phyloP scores from a whole-genome alignment of 495 filamentous ascomycete genomes.

The Penicillium fimorum region DNA sequence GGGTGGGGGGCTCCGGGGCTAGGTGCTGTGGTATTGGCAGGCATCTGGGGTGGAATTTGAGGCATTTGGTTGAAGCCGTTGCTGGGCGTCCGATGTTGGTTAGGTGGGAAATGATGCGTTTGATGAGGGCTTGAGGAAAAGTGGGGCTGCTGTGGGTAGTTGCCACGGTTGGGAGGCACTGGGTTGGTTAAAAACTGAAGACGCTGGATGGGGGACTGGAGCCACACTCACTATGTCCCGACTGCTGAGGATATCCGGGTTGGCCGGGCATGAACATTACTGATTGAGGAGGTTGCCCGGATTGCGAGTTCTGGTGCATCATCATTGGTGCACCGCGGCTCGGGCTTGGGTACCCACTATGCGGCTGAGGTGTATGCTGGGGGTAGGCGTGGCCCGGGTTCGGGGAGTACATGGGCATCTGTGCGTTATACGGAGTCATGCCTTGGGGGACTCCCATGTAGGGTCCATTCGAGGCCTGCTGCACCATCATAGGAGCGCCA shows the following conservation, averaged over 20 bases:
- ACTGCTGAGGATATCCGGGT: constrained; percentile 64
- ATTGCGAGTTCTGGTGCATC: constrained; percentile 78
- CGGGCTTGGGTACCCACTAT: constrained; percentile 82
- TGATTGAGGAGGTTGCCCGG: constrained; percentile 59
- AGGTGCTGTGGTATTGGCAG: constrained; percentile 38
- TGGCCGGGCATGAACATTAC: constrained; percentile 71
- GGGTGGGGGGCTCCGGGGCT: constrained; percentile 39
- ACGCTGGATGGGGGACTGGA: background rate
- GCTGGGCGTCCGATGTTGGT: constrained; percentile 58
- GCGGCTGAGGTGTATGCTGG: constrained; percentile 59
- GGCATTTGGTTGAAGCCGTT: constrained; percentile 57
- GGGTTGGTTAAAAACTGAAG: constrained; percentile 29
- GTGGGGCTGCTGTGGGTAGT: constrained; percentile 58
- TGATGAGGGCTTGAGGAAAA: constrained; percentile 66
- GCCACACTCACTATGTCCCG: constrained; percentile 61
- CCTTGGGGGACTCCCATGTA: constrained; percentile 54
- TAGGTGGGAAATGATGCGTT: constrained; percentile 61
- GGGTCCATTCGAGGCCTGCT: constrained; percentile 60
- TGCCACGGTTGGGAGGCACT: constrained; percentile 59
- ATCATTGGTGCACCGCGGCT: constrained; percentile 76
- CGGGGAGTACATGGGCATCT: constrained; percentile 74
- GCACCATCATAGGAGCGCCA: constrained; percentile 81
- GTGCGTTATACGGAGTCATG: constrained; percentile 59
- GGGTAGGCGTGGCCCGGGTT: constrained; percentile 65
- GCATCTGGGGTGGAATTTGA: constrained; percentile 48